These are phyloP conservation scores for Ceraceosorus guamensis DNA, from an alignment of 1,284 basidiomycete genomes.

Conservation along the genomic window DNA sequence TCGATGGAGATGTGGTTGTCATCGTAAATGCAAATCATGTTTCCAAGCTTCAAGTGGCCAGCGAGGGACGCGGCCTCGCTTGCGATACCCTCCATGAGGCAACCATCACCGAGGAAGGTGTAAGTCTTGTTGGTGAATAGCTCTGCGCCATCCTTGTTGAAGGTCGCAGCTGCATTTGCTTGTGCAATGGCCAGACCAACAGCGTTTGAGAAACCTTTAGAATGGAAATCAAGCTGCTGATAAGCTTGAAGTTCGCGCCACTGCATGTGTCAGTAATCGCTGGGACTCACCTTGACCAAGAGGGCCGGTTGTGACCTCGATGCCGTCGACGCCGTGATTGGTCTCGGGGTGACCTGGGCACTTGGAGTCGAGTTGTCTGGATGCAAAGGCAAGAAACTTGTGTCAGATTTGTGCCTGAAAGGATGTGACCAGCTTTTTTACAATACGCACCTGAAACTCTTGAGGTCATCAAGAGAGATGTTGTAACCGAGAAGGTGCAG, in stretches of 20 bases:
- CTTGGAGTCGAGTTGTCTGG: slow-evolving; percentile 65
- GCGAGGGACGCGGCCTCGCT: slow-evolving; percentile 84
- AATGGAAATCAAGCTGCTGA: too few species aligned
- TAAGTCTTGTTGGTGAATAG: slow-evolving; percentile 87
- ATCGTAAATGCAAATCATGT: slow-evolving; percentile 60
- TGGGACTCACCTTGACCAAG: slow-evolving; percentile 75
- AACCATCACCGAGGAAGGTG: slow-evolving; percentile 83
- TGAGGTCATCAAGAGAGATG: slow-evolving; percentile 72
- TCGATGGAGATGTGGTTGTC: slow-evolving; percentile 85
- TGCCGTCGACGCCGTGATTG: slow-evolving; percentile 72
- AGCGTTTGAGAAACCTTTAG: slow-evolving; percentile 3
- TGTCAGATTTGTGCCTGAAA: too few species aligned
- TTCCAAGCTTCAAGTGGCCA: slow-evolving; percentile 82
- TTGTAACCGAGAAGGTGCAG: slow-evolving; percentile 78
- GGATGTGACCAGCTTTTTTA: background rate
- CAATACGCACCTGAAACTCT: slow-evolving; percentile 49
- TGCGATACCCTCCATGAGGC: slow-evolving; percentile 90
- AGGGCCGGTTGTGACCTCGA: slow-evolving; percentile 93
- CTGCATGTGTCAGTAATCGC: too few species aligned
- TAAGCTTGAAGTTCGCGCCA: too few species aligned
- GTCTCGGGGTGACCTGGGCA: slow-evolving; percentile 74
- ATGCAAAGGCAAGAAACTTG: background rate
- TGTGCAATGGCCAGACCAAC: slow-evolving; percentile 81
- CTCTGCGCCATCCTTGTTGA: slow-evolving; percentile 78
- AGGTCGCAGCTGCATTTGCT: slow-evolving; percentile 77